These are phyloP conservation scores for Daldinia loculata DNA, from an alignment of 495 filamentous ascomycete genomes.

Conservation along the genomic window DNA sequence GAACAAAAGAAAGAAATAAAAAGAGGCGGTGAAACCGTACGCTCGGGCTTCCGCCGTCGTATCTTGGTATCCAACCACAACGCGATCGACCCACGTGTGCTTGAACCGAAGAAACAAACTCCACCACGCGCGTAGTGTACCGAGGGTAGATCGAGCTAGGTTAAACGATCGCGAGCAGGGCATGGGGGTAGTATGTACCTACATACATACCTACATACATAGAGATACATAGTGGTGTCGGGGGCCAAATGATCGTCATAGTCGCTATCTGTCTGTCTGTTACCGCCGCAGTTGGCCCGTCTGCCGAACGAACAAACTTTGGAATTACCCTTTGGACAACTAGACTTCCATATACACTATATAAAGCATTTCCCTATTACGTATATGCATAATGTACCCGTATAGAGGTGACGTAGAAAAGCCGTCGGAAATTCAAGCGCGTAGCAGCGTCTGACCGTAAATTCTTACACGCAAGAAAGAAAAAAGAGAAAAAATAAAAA, in stretches of 20 bases:
- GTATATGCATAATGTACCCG: too few relatives aligned
- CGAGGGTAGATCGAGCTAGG: constrained; percentile 22
- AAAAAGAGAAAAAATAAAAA: not conserved
- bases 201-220: too few relatives aligned
- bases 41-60: constrained; percentile 20
- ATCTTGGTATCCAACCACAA: constrained; percentile 28
- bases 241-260: not conserved
- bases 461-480: not conserved
- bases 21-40: constrained; percentile 32
- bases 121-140: constrained; percentile 10
- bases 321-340: not conserved
- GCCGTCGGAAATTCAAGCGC: too few relatives aligned
- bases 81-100: constrained; percentile 30
- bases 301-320: not conserved
- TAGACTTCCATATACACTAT: too few relatives aligned
- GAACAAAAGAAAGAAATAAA: not conserved
- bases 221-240: not conserved
- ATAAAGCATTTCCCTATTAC: too few relatives aligned
- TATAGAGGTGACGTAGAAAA: too few relatives aligned
- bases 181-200: not conserved
- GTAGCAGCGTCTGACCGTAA: too few relatives aligned
- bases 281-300: not conserved
- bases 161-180: constrained; percentile 5
- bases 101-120: constrained; percentile 1
- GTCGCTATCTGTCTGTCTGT: not conserved